Conservation (phyloP, 805 yeast genomes). For the Myxozyma neglecta region DNA sequence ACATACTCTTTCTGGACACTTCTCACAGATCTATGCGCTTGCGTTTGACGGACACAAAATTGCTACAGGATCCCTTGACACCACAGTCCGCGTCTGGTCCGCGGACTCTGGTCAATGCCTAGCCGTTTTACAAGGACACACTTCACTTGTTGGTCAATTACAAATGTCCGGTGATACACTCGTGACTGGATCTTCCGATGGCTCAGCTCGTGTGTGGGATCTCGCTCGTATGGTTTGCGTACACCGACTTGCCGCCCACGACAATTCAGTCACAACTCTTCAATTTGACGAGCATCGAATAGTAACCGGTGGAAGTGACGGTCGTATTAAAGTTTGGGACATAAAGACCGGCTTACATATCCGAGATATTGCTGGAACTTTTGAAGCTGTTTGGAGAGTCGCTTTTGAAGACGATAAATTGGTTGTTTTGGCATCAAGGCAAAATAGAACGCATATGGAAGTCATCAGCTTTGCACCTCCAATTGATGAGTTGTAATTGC, state of each 20-base stretch:
- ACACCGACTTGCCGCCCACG: conserved; percentile 54
- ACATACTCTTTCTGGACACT: conserved; percentile 88
- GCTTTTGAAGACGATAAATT: conserved; percentile 45
- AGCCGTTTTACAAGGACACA: conserved; percentile 75
- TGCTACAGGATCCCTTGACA: conserved; percentile 94
- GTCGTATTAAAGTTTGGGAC: conserved; percentile 47
- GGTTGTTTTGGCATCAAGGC: conserved; percentile 41
- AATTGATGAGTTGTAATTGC: conserved; percentile 8
- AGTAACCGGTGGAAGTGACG: conserved; percentile 48
- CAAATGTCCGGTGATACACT: conserved; percentile 69
- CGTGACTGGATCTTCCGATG: conserved; percentile 85
- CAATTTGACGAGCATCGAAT: conserved; percentile 44
- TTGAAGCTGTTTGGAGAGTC: conserved; percentile 46
- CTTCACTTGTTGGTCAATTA: conserved; percentile 88
- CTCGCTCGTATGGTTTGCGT: conserved; percentile 77
- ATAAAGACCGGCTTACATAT: conserved; percentile 43
- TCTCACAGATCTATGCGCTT: conserved; percentile 84
- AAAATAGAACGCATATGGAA: conserved; percentile 40
- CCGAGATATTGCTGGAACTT: conserved; percentile 41
- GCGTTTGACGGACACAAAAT: conserved; percentile 88
- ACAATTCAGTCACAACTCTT: conserved; percentile 46
- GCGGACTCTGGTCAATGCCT: conserved; percentile 81
- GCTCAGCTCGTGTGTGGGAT: conserved; percentile 80
- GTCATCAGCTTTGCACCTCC: conserved; percentile 42
- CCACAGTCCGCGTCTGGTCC: conserved; percentile 95